A percentile compares a stretch with the other conserved stretches of the same genome.
Conservation (phyloP, 2,329 filamentous ascomycete genomes). For the Ascochyta pisi region DNA sequence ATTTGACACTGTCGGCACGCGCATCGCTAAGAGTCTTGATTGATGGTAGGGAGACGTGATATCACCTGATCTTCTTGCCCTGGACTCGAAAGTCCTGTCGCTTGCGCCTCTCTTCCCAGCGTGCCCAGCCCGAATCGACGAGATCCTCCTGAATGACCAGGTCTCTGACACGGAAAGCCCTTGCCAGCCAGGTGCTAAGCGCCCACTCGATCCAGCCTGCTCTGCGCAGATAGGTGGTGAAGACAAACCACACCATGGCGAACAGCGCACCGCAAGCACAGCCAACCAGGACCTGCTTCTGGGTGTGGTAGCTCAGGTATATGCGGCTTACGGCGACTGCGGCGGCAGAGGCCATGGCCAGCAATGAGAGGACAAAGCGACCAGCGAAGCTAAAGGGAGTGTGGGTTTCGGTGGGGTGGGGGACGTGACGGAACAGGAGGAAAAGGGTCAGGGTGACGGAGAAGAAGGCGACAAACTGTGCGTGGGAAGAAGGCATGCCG, state of each 20-base stretch:
- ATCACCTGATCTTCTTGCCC: constrained; percentile 17
- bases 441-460: constrained; percentile 84
- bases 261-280: constrained; percentile 72
- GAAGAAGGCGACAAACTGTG: constrained; percentile 94
- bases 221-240: constrained; percentile 71
- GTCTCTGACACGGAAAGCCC: constrained; percentile 77
- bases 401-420: constrained; percentile 55
- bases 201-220: constrained; percentile 75
- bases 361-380: constrained; percentile 61
- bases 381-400: constrained; percentile 67
- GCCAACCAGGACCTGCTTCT: constrained; percentile 84
- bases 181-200: constrained; percentile 69
- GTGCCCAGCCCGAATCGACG: constrained; percentile 90
- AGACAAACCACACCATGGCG: constrained; percentile 78
- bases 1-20: background rate
- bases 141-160: constrained; percentile 87
- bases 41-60: background rate
- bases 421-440: constrained; percentile 76
- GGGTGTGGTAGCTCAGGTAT: constrained; percentile 93
- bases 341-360: constrained; percentile 51
- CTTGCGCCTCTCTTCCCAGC: constrained; percentile 71
- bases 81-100: constrained; percentile 31
- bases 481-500: constrained; percentile 95
- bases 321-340: constrained; percentile 79
- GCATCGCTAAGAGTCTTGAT: background rate